Conservation (phyloP, 345 rosid species). For the Hevea brasiliensis region DNA sequence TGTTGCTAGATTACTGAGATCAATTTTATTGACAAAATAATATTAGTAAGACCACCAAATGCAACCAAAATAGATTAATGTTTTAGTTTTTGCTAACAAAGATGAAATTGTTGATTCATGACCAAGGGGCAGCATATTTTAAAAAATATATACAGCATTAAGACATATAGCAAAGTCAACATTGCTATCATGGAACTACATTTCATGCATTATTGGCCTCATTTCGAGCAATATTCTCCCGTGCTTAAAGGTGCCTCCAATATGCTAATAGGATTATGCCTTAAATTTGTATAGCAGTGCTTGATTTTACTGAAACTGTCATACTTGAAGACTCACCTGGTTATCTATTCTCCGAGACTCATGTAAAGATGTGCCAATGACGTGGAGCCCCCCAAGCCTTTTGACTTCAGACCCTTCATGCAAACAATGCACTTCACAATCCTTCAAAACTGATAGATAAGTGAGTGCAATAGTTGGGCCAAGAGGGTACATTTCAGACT, state of each 20-base stretch:
- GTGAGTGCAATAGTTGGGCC: constrained; percentile 86
- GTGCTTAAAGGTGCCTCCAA: constrained; percentile 9
- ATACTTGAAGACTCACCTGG: constrained; percentile 52
- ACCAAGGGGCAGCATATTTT: not conserved
- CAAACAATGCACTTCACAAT: constrained; percentile 82
- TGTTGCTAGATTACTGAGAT: constrained; percentile 7
- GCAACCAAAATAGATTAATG: not conserved
- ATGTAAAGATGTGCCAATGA: constrained; percentile 90
- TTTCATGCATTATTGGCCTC: not conserved
- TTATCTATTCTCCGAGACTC: constrained; percentile 98
- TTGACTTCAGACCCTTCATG: constrained; percentile 92
- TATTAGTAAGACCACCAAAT: no score
- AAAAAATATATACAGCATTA: not conserved
- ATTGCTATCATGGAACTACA: no score
- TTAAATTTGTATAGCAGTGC: constrained; percentile 13
- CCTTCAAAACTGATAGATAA: constrained; percentile 79
- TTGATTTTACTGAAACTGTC: not conserved
- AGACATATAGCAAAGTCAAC: not conserved
- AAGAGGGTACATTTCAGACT: constrained; percentile 88
- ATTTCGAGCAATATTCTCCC: not conserved
- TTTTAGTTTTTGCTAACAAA: not conserved
- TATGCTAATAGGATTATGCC: constrained; percentile 5
- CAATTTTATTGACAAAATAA: not conserved
- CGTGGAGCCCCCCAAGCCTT: constrained; percentile 95
- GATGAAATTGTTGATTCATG: not conserved